A percentile compares a stretch with the other conserved stretches of the same genome.
Evolutionary conservation across 2,329 filamentous ascomycete species (phyloP).

Genomic region (Apiospora marii): DNA sequence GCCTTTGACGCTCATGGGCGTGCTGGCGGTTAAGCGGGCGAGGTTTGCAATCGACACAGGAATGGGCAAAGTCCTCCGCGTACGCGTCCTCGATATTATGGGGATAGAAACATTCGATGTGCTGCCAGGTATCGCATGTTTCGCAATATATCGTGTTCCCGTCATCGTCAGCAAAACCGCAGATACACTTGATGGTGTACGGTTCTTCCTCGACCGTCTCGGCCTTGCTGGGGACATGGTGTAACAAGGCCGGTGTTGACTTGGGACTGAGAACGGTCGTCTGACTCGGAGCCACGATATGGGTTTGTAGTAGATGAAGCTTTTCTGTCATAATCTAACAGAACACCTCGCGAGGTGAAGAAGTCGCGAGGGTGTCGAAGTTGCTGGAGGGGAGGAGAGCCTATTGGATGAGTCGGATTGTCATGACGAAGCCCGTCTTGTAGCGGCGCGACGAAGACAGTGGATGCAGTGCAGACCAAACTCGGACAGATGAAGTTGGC

Average conservation of each 20-base stretch:
- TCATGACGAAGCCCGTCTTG: slow-evolving; percentile 62
- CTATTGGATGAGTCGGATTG: slow-evolving; percentile 62
- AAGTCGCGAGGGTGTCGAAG: slow-evolving; percentile 37
- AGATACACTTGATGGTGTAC: slow-evolving; percentile 98
- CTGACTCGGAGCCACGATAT: slow-evolving; percentile 64
- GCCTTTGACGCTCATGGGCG: slow-evolving; percentile 76
- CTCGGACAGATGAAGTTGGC: slow-evolving; percentile 1
- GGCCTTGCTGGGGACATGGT: slow-evolving; percentile 54
- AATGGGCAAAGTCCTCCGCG: slow-evolving; percentile 77
- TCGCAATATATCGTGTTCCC: slow-evolving; percentile 98
- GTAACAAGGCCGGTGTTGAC: slow-evolving; percentile 45
- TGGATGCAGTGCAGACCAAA: slow-evolving; percentile 24
- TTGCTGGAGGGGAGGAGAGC: slow-evolving; percentile 35
- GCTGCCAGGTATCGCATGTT: slow-evolving; percentile 95
- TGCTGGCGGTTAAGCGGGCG: slow-evolving; percentile 75
- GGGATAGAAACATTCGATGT: slow-evolving; percentile 94
- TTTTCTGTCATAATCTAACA: slow-evolving; percentile 70
- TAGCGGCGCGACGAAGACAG: slow-evolving; percentile 38
- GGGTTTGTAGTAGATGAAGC: slow-evolving; percentile 60
- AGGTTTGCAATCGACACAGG: slow-evolving; percentile 88
- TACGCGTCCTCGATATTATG: slow-evolving; percentile 75
- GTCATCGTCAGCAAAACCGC: slow-evolving; percentile 91
- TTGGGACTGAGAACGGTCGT: slow-evolving; percentile 49
- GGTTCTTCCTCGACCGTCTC: slow-evolving; percentile 78
- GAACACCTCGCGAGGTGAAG: slow-evolving; percentile 50